These are phyloP conservation scores for Graphilbum sp. DNA, from an alignment of 2,329 filamentous ascomycete species.

Conservation along the genomic window DNA sequence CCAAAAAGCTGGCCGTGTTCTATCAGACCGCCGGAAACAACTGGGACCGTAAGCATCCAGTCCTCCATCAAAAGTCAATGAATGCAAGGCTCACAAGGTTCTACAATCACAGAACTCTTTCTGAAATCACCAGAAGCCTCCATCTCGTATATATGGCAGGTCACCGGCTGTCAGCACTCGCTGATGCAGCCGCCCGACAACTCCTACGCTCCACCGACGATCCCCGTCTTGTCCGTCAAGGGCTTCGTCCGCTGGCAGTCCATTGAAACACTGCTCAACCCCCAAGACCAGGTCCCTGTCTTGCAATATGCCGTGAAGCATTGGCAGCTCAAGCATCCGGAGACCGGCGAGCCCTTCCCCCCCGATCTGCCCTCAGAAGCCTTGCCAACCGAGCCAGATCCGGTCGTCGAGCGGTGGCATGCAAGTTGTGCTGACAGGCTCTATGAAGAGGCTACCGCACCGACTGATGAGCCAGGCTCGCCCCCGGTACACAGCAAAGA, in stretches of 20 bases:
- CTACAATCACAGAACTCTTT: slow-evolving; percentile 55
- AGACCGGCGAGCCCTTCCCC: slow-evolving; percentile 54
- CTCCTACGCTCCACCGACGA: slow-evolving; percentile 56
- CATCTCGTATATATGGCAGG: slow-evolving; percentile 85
- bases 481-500: slow-evolving; percentile 13
- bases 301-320: slow-evolving; percentile 64
- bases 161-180: slow-evolving; percentile 76
- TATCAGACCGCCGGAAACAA: slow-evolving; percentile 61
- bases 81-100: too few relatives aligned
- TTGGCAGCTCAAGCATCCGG: slow-evolving; percentile 61
- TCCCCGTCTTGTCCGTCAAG: slow-evolving; percentile 66
- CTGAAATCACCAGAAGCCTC: slow-evolving; percentile 55
- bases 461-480: slow-evolving; percentile 18
- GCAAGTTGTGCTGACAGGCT: slow-evolving; percentile 57
- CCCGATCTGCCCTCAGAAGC: slow-evolving; percentile 39
- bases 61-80: too few relatives aligned
- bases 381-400: slow-evolving; percentile 58
- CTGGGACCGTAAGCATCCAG: slow-evolving; percentile 41
- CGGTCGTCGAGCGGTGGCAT: slow-evolving; percentile 77
- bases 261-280: slow-evolving; percentile 73
- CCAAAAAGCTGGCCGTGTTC: slow-evolving; percentile 58
- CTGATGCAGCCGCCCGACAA: slow-evolving; percentile 64
- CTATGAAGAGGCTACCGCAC: slow-evolving; percentile 37
- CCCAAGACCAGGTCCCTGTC: slow-evolving; percentile 74
- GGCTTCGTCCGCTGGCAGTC: slow-evolving; percentile 93